Base-by-base conservation (phyloP, 176 grass and related monocot genomes). In the Phyllostachys edulis region DNA sequence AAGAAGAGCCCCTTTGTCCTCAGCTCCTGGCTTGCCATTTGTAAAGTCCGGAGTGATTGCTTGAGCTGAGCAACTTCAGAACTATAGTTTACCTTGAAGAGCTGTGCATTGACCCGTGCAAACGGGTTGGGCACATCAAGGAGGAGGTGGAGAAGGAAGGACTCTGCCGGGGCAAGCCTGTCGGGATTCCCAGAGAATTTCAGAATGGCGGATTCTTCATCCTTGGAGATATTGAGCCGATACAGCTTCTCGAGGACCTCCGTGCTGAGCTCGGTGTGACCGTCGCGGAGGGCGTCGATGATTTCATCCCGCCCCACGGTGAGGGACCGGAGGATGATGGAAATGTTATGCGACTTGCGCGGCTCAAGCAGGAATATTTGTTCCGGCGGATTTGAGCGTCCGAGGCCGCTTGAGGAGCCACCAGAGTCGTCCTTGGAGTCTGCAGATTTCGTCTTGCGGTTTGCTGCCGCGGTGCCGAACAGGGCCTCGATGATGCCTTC, bases 401-500 rank as follows among this genome's bases (percentile, higher is more conserved):
- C 79, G 2, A 79, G 83, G 34, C 59, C 42, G 7, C 88, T 72
- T 0, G 83, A 81, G 4, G 91, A 56, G 54, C 56, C 60, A 10
- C 50, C 63, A 4, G 88, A 37, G 6, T 84, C n/a, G 32, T 84
- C 88, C 63, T 81, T 86, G 49, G 85, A 66, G 60, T 85, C 87
- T 1, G 71, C 80, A 10, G 83, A 51, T 29, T 89, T 85, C 0
- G 87, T 55, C 78, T 88, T 92, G 67, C 84, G 85, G 78, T 88
- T 94, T 47, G 81, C 82, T 7, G 87, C 89, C 13, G 76, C 80
- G 1, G 96, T 89, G 50, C 94, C 94, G 21, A 98, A 98, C 41
- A 98, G 87, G 4, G 92, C 91, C 83, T 98, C 96, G 51, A 98
- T 93, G 59, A 82, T 91, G 84, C 90, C 96, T 81, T 98, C 96